Percentiles rank a stretch among this genome's conserved stretches.
These are phyloP conservation scores for Gardenia jasminoides DNA, from an alignment of 257 asterid species.

Conservation along the genomic window DNA sequence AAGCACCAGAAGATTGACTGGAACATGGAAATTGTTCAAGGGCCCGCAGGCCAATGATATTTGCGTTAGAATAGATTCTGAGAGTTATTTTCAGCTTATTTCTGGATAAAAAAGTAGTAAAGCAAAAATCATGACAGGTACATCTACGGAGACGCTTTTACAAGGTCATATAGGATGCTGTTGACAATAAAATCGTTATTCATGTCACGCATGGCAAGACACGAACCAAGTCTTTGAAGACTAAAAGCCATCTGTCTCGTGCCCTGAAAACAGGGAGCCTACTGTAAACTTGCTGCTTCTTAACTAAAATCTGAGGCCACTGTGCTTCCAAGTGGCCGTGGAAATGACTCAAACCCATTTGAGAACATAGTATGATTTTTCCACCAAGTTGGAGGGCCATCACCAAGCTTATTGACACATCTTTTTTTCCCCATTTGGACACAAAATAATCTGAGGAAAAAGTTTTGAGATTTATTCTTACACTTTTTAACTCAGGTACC, in stretches of 20 bases:
- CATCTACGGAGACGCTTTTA: background rate
- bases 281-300: background rate
- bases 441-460: background rate
- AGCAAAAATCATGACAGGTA: background rate
- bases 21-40: background rate
- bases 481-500: background rate
- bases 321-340: constrained; percentile 17
- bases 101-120: background rate
- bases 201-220: constrained; percentile 7
- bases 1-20: background rate
- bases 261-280: background rate
- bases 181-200: constrained; percentile 9
- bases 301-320: constrained; percentile 17
- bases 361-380: background rate
- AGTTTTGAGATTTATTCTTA: background rate
- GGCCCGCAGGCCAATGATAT: constrained; percentile 8
- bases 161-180: background rate
- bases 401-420: background rate
- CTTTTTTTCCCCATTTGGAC: background rate
- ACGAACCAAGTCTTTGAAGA: constrained; percentile 8
- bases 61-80: constrained; percentile 10
- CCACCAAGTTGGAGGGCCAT: background rate
- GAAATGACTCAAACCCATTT: background rate
- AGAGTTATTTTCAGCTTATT: background rate
- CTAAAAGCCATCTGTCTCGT: background rate